Percentiles rank a stretch among this genome's conserved stretches.
These are phyloP conservation scores for Hibiscus mutabilis DNA, from an alignment of 345 rosid genomes.

Conservation along the genomic window DNA sequence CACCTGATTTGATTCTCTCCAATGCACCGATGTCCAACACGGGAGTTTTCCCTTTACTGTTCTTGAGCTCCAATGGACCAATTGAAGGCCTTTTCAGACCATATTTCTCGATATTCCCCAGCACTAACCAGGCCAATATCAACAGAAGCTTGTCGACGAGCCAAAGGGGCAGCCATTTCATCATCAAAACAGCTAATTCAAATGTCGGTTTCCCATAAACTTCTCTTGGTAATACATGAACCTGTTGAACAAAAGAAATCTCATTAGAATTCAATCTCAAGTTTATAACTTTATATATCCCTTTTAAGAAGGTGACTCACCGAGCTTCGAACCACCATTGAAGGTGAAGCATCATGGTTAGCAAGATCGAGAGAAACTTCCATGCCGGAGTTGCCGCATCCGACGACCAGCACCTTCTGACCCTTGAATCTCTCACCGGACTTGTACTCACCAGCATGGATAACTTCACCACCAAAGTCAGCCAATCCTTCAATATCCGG, in stretches of 20 bases:
- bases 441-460: slow-evolving; percentile 65
- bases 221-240: slow-evolving; percentile 85
- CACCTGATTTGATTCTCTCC: slow-evolving; percentile 59
- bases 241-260: slow-evolving; percentile 31
- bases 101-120: slow-evolving; percentile 53
- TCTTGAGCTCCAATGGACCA: slow-evolving; percentile 67
- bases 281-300: neutral
- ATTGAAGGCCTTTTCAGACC: slow-evolving; percentile 62
- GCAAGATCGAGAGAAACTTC: slow-evolving; percentile 87
- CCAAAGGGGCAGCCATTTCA: slow-evolving; percentile 75
- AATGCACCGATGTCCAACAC: slow-evolving; percentile 78
- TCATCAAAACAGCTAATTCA: slow-evolving; percentile 45
- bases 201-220: slow-evolving; percentile 67
- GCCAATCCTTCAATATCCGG: slow-evolving; percentile 68
- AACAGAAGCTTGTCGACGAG: slow-evolving; percentile 62
- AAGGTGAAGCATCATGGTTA: slow-evolving; percentile 58
- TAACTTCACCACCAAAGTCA: slow-evolving; percentile 62
- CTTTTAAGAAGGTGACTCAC: slow-evolving; percentile 29
- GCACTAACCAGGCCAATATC: slow-evolving; percentile 42
- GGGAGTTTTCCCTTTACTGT: slow-evolving; percentile 67
- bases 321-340: slow-evolving; percentile 83
- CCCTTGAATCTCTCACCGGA: slow-evolving; percentile 63
- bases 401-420: slow-evolving; percentile 74
- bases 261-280: slow-evolving; percentile 8
- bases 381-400: slow-evolving; percentile 97